These are phyloP conservation scores for Kodamaea arcana DNA, from an alignment of 1,139 yeast species.

Conservation along the genomic window DNA sequence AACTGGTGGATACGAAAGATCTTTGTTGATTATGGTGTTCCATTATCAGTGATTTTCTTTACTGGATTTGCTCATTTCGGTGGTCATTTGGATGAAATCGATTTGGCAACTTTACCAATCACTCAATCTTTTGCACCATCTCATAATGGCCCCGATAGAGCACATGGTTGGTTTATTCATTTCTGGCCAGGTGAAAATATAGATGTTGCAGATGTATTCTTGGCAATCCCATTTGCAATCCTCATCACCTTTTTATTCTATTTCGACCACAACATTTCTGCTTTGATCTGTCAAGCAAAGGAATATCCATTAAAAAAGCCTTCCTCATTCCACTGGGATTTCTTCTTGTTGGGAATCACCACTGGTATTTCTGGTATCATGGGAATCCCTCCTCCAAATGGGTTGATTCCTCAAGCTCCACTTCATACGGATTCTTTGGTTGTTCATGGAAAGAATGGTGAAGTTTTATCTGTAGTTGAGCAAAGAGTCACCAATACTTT, in stretches of 20 bases:
- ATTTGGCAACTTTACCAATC: constrained; percentile 64
- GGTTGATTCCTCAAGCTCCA: constrained; percentile 96
- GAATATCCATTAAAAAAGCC: constrained; percentile 83
- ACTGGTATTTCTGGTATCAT: constrained; percentile 83
- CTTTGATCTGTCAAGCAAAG: constrained; percentile 84
- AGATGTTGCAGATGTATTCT: constrained; percentile 67
- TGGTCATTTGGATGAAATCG: constrained; percentile 52
- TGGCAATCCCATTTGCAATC: constrained; percentile 90
- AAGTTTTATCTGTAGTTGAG: constrained; percentile 67
- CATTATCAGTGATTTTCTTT: constrained; percentile 78
- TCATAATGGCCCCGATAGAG: constrained; percentile 28
- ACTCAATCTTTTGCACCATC: constrained; percentile 78
- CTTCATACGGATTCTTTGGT: constrained; percentile 79
- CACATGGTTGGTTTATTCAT: constrained; percentile 70
- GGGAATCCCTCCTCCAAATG: constrained; percentile 95
- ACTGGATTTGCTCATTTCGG: constrained; percentile 92
- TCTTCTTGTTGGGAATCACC: constrained; percentile 74
- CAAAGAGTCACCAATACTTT: constrained; percentile 80
- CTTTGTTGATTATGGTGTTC: constrained; percentile 82
- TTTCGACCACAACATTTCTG: constrained; percentile 93
- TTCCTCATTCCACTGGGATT: constrained; percentile 90
- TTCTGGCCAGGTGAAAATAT: constrained; percentile 66
- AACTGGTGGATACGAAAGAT: constrained; percentile 59
- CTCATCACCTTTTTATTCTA: constrained; percentile 79
- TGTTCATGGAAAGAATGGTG: constrained; percentile 49